phyloP scores from a whole-genome alignment of 2,329 filamentous ascomycete species.

The Diaporthe amygdali region DNA sequence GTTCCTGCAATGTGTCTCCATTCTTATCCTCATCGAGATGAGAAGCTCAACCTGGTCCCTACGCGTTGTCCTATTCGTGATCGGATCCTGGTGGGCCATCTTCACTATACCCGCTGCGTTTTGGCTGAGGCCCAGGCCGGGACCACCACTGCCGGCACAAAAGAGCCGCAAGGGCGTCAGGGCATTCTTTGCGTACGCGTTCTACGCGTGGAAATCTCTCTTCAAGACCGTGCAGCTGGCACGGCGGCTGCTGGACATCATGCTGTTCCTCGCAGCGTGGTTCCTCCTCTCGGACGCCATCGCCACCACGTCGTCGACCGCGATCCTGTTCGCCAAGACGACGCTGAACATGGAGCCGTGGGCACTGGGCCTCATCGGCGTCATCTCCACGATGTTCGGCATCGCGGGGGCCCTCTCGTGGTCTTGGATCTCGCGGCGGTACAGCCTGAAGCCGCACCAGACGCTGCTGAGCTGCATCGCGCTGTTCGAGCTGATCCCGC shows the following conservation, averaged over 20 bases:
- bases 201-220: slow-evolving; percentile 85
- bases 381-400: slow-evolving; percentile 84
- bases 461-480: slow-evolving; percentile 92
- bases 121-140: slow-evolving; percentile 87
- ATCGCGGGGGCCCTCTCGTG: slow-evolving; percentile 90
- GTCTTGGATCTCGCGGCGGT: slow-evolving; percentile 75
- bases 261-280: slow-evolving; percentile 86
- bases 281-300: slow-evolving; percentile 94
- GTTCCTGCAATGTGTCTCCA: slow-evolving; percentile 81
- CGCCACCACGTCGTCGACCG: slow-evolving; percentile 92
- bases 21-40: slow-evolving; percentile 75
- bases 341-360: slow-evolving; percentile 88
- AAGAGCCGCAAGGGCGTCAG: slow-evolving; percentile 43
- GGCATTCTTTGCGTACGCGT: slow-evolving; percentile 73
- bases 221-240: slow-evolving; percentile 81
- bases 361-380: slow-evolving; percentile 88
- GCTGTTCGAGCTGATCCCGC: slow-evolving; percentile 88
- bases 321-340: slow-evolving; percentile 95
- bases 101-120: slow-evolving; percentile 89
- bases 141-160: slow-evolving; percentile 71
- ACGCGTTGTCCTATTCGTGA: slow-evolving; percentile 82
- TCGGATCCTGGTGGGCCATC: slow-evolving; percentile 90
- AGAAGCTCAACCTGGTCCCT: slow-evolving; percentile 84
- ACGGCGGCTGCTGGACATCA: slow-evolving; percentile 72
- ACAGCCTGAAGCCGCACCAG: slow-evolving; percentile 77